Conservation (phyloP, 176 grass and related monocot species). For the Carex cristatella region DNA sequence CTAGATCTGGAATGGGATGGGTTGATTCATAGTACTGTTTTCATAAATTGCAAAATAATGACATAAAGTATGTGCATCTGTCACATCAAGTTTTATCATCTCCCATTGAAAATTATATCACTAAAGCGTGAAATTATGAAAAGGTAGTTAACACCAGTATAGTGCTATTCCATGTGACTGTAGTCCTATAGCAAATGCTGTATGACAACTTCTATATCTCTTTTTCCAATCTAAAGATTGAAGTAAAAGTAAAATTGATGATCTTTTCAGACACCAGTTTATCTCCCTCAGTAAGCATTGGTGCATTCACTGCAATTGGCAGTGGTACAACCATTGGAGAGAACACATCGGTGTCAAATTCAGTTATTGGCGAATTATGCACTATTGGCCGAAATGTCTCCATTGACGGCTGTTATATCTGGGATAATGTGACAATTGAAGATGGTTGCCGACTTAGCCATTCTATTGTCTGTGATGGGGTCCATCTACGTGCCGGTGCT, state of each 20-base stretch:
- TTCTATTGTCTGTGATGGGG: conserved; percentile 71
- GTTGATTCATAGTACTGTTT: neutral
- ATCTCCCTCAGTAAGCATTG: conserved; percentile 61
- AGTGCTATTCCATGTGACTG: neutral
- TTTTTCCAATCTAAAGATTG: neutral
- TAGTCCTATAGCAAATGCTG: neutral
- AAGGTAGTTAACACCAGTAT: neutral
- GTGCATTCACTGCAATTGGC: conserved; percentile 61
- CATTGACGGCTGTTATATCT: conserved; percentile 70
- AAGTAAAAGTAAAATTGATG: neutral
- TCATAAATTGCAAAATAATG: neutral
- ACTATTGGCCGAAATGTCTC: conserved; percentile 63
- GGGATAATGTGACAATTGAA: conserved; percentile 87
- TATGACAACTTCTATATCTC: neutral
- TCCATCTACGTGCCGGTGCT: conserved; percentile 60
- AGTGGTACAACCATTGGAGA: conserved; percentile 71
- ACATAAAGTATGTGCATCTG: neutral
- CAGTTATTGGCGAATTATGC: conserved; percentile 68
- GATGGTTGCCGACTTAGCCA: conserved; percentile 85
- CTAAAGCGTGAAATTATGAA: neutral
- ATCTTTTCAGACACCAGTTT: conserved; percentile 53
- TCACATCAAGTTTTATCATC: neutral
- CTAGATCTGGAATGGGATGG: too few relatives aligned
- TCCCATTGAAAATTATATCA: neutral
- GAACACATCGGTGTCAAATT: conserved; percentile 51